Evolutionary conservation across 495 filamentous ascomycete genomes (phyloP).

Genomic region (Neurospora sp.): DNA sequence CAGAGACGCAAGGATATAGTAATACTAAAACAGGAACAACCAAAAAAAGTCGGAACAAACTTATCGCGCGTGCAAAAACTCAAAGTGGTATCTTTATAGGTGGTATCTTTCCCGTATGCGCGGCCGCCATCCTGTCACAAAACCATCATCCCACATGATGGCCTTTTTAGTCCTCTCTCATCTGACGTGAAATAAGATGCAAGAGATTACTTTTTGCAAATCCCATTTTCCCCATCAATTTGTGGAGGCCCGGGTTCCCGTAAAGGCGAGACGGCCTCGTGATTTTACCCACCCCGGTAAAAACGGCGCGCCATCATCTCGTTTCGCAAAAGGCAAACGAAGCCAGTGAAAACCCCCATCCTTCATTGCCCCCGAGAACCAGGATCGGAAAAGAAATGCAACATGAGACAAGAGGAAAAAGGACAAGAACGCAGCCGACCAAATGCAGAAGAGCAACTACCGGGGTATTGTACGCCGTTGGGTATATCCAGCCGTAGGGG

Average conservation of each 20-base stretch:
- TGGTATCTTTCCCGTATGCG: not conserved
- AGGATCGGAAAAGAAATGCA: not conserved
- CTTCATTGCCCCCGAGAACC: not conserved
- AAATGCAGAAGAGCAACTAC: constrained; percentile 49
- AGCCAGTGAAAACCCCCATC: not conserved
- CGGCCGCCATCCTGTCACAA: not conserved
- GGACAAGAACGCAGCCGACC: constrained; percentile 34
- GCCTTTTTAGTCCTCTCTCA: not conserved
- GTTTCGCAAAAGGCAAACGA: not conserved
- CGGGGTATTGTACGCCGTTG: constrained; percentile 41
- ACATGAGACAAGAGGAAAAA: not conserved
- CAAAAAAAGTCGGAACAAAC: not conserved
- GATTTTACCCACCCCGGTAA: not conserved
- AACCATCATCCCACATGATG: not conserved
- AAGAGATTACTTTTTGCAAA: not conserved
- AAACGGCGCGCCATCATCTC: not conserved
- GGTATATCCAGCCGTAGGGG: constrained; percentile 49
- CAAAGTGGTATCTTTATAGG: not conserved
- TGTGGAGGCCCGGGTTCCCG: not conserved
- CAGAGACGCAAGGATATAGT: not conserved
- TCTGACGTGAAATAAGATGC: not conserved
- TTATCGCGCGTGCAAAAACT: not conserved
- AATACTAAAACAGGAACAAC: not conserved
- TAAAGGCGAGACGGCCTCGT: not conserved
- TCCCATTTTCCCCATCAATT: not conserved